These are phyloP conservation scores for Alloteropsis angusta DNA, from an alignment of 202 grass and related monocot genomes.

Conservation along the genomic window DNA sequence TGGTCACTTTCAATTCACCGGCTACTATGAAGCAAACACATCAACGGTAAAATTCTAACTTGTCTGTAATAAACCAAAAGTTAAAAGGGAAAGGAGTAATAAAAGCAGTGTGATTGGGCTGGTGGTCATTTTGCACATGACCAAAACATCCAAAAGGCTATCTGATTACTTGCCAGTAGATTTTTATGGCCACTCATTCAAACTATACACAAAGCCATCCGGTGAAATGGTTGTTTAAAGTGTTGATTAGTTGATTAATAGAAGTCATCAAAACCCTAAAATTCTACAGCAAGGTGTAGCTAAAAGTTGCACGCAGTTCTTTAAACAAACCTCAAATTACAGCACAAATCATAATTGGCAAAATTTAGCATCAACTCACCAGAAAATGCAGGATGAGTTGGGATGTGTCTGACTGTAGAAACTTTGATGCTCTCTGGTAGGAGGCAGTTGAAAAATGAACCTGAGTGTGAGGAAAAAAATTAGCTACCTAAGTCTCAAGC, in stretches of 20 bases:
- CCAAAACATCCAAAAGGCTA: background rate
- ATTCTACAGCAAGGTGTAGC: background rate
- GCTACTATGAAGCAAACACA: background rate
- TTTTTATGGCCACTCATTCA: background rate
- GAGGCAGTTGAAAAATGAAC: conserved; percentile 65
- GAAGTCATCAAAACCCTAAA: conserved; percentile 1
- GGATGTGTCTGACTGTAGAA: conserved; percentile 50
- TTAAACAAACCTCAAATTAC: background rate
- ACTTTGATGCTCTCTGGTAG: conserved; percentile 78
- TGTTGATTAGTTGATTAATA: background rate
- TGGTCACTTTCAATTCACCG: background rate
- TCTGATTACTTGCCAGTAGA: background rate
- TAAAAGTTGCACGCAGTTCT: background rate
- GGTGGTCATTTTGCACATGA: background rate
- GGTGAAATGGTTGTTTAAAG: background rate
- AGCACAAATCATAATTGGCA: background rate
- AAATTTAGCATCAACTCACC: conserved; percentile 35
- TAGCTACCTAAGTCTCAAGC: background rate
- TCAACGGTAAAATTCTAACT: background rate
- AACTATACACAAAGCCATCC: background rate
- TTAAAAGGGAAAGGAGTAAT: background rate
- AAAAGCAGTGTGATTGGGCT: background rate
- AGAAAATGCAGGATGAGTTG: conserved; percentile 49
- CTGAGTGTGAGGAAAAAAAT: conserved; percentile 43
- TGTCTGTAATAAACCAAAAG: background rate